A percentile compares a stretch with the other conserved stretches of the same genome.
phyloP scores from a whole-genome alignment of 2,329 filamentous ascomycete genomes.

The Aspergillus carbonarius region DNA sequence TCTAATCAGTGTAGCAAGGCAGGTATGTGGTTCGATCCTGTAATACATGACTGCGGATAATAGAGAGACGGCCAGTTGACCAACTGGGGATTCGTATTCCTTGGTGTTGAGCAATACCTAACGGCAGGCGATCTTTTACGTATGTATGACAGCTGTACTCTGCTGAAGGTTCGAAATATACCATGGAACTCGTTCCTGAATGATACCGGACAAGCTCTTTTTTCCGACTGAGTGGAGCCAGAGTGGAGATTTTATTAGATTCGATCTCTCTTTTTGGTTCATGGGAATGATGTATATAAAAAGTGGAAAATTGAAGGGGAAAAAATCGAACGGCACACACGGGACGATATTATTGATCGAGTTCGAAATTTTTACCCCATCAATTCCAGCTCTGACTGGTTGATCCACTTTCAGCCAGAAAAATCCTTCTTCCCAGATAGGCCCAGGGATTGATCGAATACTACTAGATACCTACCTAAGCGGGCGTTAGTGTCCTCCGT shows the following conservation, averaged over 20 bases:
- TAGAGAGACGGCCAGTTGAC: not conserved
- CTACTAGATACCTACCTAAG: not conserved
- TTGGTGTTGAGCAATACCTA: too few species aligned
- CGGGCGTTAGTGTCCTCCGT: not conserved
- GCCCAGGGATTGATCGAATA: constrained; percentile 6
- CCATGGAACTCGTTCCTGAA: constrained; percentile 10
- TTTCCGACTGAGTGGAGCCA: constrained; percentile 33
- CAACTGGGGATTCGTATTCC: not conserved
- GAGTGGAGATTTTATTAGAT: constrained; percentile 32
- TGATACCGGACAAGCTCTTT: constrained; percentile 29
- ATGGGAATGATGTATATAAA: constrained; percentile 21
- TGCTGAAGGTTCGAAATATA: not conserved
- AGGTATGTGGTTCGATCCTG: not conserved
- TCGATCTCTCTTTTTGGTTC: constrained; percentile 31
- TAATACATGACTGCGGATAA: not conserved
- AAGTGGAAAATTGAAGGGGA: constrained; percentile 13
- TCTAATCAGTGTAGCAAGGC: not conserved
- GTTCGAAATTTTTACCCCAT: constrained; percentile 1
- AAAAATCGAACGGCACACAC: constrained; percentile 16
- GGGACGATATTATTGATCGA: constrained; percentile 8
- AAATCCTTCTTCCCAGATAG: not conserved
- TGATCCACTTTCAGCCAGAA: not conserved
- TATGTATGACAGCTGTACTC: constrained; percentile 9
- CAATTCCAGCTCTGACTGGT: not conserved
- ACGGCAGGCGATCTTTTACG: not conserved